These are phyloP conservation scores for Fusarium stilboides DNA, from an alignment of 2,329 filamentous ascomycete genomes.

Conservation along the genomic window DNA sequence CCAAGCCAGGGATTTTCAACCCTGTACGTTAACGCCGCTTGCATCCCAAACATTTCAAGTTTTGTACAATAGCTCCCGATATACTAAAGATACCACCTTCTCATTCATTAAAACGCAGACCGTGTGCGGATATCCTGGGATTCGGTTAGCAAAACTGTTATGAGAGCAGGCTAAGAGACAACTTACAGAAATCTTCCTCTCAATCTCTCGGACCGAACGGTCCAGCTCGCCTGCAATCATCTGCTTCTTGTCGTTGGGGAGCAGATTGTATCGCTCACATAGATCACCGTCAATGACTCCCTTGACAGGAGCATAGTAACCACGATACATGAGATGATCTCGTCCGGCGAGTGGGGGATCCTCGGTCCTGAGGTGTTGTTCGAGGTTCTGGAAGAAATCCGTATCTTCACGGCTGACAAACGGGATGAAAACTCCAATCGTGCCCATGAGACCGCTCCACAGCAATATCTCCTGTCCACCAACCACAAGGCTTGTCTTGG, in stretches of 20 bases:
- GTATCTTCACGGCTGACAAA: slow-evolving; percentile 94
- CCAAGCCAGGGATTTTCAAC: slow-evolving; percentile 48
- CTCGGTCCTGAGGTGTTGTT: slow-evolving; percentile 88
- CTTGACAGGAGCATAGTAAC: slow-evolving; percentile 97
- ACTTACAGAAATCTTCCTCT: slow-evolving; percentile 88
- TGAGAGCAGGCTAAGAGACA: not conserved
- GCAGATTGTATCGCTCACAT: slow-evolving; percentile 89
- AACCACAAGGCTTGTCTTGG: slow-evolving; percentile 90
- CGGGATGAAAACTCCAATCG: slow-evolving; percentile 92
- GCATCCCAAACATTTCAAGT: slow-evolving; percentile 43
- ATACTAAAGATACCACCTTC: slow-evolving; percentile 45
- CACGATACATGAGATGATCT: slow-evolving; percentile 95
- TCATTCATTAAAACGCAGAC: slow-evolving; percentile 67
- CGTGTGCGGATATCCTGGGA: slow-evolving; percentile 71
- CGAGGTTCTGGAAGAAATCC: slow-evolving; percentile 96
- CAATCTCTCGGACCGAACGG: slow-evolving; percentile 91
- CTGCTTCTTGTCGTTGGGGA: slow-evolving; percentile 91
- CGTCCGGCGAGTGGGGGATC: slow-evolving; percentile 91
- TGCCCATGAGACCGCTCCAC: slow-evolving; percentile 96
- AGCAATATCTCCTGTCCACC: slow-evolving; percentile 92
- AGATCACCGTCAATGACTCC: slow-evolving; percentile 97
- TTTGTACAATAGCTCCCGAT: slow-evolving; percentile 50
- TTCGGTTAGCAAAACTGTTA: slow-evolving; percentile 44
- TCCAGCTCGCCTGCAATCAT: slow-evolving; percentile 96
- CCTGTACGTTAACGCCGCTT: slow-evolving; percentile 53